phyloP scores from a whole-genome alignment of 164 flowering plant species.

The Tetrastigma voinierianum region DNA sequence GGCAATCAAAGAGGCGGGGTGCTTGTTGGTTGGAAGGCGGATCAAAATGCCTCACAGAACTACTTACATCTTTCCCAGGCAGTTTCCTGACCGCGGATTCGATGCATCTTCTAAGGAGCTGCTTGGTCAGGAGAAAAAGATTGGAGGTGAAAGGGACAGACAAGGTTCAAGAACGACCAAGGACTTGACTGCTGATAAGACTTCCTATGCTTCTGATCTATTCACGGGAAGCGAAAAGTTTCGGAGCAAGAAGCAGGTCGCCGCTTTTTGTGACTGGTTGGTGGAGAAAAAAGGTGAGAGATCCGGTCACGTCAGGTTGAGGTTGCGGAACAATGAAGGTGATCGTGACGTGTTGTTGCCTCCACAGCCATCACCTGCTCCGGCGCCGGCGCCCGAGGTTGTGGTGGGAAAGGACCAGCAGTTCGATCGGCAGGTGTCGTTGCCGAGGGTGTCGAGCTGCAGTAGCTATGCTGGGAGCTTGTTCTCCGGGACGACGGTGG shows the following conservation, averaged over 20 bases:
- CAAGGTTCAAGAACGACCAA: slow-evolving; percentile 2
- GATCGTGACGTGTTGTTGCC: slow-evolving; percentile 39
- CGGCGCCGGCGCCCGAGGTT: slow-evolving; percentile 17
- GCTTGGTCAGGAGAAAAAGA: slow-evolving; percentile 59
- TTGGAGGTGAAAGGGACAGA: background rate
- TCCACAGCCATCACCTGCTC: slow-evolving; percentile 6
- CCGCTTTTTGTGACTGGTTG: slow-evolving; percentile 44
- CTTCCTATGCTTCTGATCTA: slow-evolving; percentile 25
- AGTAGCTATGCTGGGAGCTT: slow-evolving; percentile 73
- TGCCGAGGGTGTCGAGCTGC: slow-evolving; percentile 61
- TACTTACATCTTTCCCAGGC: slow-evolving; percentile 76
- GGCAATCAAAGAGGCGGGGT: background rate
- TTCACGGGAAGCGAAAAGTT: slow-evolving; percentile 45
- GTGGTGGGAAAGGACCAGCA: slow-evolving; percentile 21
- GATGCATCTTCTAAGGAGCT: slow-evolving; percentile 29
- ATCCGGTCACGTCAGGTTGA: slow-evolving; percentile 27
- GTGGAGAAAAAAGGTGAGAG: slow-evolving; percentile 32
- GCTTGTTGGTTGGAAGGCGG: background rate
- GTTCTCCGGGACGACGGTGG: slow-evolving; percentile 63
- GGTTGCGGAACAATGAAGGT: slow-evolving; percentile 22
- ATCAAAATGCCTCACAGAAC: slow-evolving; percentile 77
- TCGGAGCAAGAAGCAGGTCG: slow-evolving; percentile 33
- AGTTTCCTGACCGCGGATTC: slow-evolving; percentile 51
- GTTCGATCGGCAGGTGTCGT: slow-evolving; percentile 45
- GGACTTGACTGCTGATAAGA: background rate